Evolutionary conservation across 495 filamentous ascomycete species (phyloP).

Genomic region (Acidiella bohemica): DNA sequence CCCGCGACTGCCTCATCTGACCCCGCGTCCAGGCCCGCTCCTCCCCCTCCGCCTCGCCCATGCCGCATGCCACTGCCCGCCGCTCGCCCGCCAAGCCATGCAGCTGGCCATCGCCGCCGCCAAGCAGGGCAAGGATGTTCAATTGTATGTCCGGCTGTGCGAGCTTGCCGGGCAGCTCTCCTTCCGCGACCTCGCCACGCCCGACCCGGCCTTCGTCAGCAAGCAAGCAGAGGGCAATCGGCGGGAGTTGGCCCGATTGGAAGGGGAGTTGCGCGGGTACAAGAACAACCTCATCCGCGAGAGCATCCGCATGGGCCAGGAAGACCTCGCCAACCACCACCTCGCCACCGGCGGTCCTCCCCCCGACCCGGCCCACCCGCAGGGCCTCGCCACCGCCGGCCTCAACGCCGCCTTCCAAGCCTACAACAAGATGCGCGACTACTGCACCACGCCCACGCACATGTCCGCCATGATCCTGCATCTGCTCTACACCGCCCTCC

Average conservation of each 20-base stretch:
- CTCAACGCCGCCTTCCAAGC: slow-evolving; percentile 41
- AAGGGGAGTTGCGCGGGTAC: slow-evolving; percentile 76
- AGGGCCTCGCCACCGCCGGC: slow-evolving; percentile 57
- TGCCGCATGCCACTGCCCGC: slow-evolving; percentile 65
- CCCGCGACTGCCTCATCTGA: no score
- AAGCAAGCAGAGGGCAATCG: slow-evolving; percentile 47
- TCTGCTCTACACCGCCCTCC: slow-evolving; percentile 51
- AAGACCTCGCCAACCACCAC: slow-evolving; percentile 16
- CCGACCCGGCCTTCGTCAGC: slow-evolving; percentile 60
- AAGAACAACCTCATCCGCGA: slow-evolving; percentile 98
- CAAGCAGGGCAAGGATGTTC: slow-evolving; percentile 60
- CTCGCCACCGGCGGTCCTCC: slow-evolving; percentile 36
- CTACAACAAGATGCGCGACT: slow-evolving; percentile 61
- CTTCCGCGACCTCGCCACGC: slow-evolving; percentile 46
- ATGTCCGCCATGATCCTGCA: slow-evolving; percentile 57
- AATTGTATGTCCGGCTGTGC: slow-evolving; percentile 55
- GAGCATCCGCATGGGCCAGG: slow-evolving; percentile 54
- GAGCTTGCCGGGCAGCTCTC: slow-evolving; percentile 44
- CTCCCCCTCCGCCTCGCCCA: slow-evolving; percentile 63
- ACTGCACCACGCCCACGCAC: slow-evolving; percentile 56
- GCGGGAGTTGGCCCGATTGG: slow-evolving; percentile 54
- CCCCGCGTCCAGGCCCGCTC: slow-evolving; percentile 56
- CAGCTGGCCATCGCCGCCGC: slow-evolving; percentile 64
- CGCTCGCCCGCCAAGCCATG: slow-evolving; percentile 67
- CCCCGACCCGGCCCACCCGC: slow-evolving; percentile 7